These are phyloP conservation scores for Penicillium sp. DNA, from an alignment of 2,329 filamentous ascomycete genomes.

Conservation along the genomic window DNA sequence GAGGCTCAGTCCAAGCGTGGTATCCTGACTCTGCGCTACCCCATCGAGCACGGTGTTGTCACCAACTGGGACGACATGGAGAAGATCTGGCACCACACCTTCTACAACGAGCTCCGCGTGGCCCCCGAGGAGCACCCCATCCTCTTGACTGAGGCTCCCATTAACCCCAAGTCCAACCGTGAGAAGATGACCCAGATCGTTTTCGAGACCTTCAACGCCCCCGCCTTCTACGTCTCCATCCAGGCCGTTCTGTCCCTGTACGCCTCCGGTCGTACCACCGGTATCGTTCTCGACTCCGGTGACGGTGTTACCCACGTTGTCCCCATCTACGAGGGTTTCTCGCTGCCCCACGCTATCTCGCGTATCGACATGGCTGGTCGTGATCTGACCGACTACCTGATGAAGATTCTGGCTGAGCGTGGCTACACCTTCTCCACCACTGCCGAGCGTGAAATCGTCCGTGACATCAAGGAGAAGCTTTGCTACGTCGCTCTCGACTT, in stretches of 20 bases:
- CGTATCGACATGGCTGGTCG: conserved; percentile 99
- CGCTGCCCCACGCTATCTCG: conserved; percentile 98
- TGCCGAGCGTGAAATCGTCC: conserved; percentile 99
- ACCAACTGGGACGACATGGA: conserved; percentile 99
- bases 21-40: conserved; percentile 99
- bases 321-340: conserved; percentile 99
- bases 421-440: conserved; percentile 99
- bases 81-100: conserved; percentile 99
- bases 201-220: conserved; percentile 99
- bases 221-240: conserved; percentile 99
- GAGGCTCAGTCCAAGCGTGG: conserved; percentile 99
- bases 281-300: conserved; percentile 99
- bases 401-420: conserved; percentile 99
- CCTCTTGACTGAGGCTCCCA: conserved; percentile 97
- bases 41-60: conserved; percentile 99
- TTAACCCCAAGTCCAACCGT: conserved; percentile 99
- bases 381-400: conserved; percentile 99
- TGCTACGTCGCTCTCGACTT: conserved; percentile 99
- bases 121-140: conserved; percentile 99
- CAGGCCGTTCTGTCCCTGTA: conserved; percentile 99
- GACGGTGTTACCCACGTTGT: conserved; percentile 99
- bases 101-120: conserved; percentile 99
- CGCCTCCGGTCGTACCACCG: conserved; percentile 99
- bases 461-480: conserved; percentile 99
- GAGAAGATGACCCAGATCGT: conserved; percentile 99